A percentile compares a stretch with the other conserved stretches of the same genome.
Conservation (phyloP, 108 stramenopile species). For the Pseudonitzschia pungens region DNA sequence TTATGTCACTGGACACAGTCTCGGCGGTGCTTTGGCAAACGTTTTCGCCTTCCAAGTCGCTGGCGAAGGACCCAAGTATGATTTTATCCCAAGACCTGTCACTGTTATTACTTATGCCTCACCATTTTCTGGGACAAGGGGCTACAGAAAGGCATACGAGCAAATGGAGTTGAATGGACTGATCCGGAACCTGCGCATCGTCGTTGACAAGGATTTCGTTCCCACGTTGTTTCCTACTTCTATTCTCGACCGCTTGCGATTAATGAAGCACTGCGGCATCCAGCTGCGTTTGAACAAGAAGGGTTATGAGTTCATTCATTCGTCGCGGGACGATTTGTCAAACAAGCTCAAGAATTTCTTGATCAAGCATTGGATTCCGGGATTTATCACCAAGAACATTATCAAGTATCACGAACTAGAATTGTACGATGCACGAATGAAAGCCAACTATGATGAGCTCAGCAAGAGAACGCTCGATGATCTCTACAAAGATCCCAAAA, state of each 20-base stretch:
- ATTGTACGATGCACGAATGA: neutral
- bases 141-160: slow-evolving; percentile 7
- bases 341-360: neutral
- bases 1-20: slow-evolving; percentile 13
- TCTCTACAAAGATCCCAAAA: slow-evolving; percentile 5
- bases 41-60: slow-evolving; percentile 1
- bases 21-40: neutral
- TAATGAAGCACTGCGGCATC: slow-evolving; percentile 5
- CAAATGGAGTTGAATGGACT: slow-evolving; percentile 7
- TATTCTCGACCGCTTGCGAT: neutral
- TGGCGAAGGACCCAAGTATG: neutral
- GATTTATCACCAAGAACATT: too few species aligned
- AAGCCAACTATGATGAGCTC: neutral
- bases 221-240: neutral
- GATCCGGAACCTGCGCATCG: slow-evolving; percentile 1
- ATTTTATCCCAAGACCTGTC: neutral
- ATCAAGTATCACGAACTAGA: neutral
- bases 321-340: neutral
- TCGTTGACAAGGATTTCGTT: neutral
- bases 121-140: neutral
- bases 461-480: neutral
- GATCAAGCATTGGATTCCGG: too few species aligned
- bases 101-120: neutral
- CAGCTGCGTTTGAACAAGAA: neutral
- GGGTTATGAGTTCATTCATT: neutral